These are phyloP conservation scores for Debaryomyces maramus DNA, from an alignment of 805 yeast species.

Conservation along the genomic window DNA sequence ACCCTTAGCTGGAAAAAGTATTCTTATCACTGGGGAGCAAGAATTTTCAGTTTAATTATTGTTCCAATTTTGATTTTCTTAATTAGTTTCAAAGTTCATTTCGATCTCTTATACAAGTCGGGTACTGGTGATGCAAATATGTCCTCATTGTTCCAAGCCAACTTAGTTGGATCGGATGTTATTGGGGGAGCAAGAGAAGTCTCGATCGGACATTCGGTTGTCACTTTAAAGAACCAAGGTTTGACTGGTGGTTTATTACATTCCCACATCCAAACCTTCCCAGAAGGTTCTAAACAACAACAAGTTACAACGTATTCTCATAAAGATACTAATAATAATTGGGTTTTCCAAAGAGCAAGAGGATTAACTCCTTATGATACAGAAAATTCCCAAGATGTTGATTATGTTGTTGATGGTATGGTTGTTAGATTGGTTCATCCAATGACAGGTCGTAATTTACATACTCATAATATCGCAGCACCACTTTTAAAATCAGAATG, in stretches of 20 bases:
- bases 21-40: constrained; percentile 62
- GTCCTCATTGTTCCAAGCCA: constrained; percentile 82
- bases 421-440: constrained; percentile 62
- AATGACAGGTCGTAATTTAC: constrained; percentile 63
- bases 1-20: constrained; percentile 52
- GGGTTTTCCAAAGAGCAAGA: constrained; percentile 51
- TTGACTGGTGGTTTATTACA: constrained; percentile 47
- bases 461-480: constrained; percentile 66
- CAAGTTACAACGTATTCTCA: constrained; percentile 49
- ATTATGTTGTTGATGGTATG: constrained; percentile 57
- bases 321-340: constrained; percentile 46
- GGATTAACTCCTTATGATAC: constrained; percentile 33
- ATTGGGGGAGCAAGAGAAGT: constrained; percentile 68
- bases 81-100: constrained; percentile 71
- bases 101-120: constrained; percentile 66
- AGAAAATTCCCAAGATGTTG: constrained; percentile 30
- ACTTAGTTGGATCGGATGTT: constrained; percentile 64
- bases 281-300: constrained; percentile 49
- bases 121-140: constrained; percentile 83
- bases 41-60: constrained; percentile 61
- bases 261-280: constrained; percentile 47
- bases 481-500: constrained; percentile 54
- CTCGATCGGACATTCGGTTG: constrained; percentile 48
- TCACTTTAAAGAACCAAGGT: constrained; percentile 44
- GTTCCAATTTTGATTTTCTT: constrained; percentile 65